phyloP scores from a whole-genome alignment of 2,329 filamentous ascomycete genomes.

The Fusarium sp. region DNA sequence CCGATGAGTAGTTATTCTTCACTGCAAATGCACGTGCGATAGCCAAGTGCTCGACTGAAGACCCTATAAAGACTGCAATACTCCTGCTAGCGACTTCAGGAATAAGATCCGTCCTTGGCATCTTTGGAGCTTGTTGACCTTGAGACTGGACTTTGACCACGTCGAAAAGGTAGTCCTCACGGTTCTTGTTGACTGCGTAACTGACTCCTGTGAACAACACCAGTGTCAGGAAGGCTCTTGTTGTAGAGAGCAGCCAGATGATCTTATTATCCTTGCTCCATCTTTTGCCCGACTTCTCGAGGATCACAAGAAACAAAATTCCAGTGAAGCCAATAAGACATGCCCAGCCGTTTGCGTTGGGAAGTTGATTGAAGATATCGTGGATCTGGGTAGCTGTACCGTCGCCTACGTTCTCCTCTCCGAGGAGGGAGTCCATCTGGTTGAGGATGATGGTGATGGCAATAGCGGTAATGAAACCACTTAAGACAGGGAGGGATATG shows the following conservation, averaged over 20 bases:
- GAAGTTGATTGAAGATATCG: conserved; percentile 68
- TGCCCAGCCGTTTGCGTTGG: conserved; percentile 68
- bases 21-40: conserved; percentile 73
- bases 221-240: conserved; percentile 70
- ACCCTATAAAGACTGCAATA: conserved; percentile 72
- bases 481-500: conserved; percentile 73
- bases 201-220: conserved; percentile 73
- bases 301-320: conserved; percentile 65
- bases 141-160: conserved; percentile 69
- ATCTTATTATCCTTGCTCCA: conserved; percentile 69
- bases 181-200: conserved; percentile 70
- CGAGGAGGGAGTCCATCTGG: conserved; percentile 72
- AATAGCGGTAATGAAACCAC: conserved; percentile 74
- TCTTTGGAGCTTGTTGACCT: conserved; percentile 63
- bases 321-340: conserved; percentile 70
- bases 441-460: conserved; percentile 74
- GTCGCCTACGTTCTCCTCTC: conserved; percentile 62
- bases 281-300: conserved; percentile 69
- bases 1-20: conserved; percentile 71
- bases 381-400: conserved; percentile 69
- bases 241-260: conserved; percentile 70
- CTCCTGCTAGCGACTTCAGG: conserved; percentile 65
- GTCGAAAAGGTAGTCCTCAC: conserved; percentile 62
- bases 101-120: conserved; percentile 62
- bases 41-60: conserved; percentile 72